phyloP scores from a whole-genome alignment of 1,284 basidiomycete genomes.

The Sanghuangporus baumii region DNA sequence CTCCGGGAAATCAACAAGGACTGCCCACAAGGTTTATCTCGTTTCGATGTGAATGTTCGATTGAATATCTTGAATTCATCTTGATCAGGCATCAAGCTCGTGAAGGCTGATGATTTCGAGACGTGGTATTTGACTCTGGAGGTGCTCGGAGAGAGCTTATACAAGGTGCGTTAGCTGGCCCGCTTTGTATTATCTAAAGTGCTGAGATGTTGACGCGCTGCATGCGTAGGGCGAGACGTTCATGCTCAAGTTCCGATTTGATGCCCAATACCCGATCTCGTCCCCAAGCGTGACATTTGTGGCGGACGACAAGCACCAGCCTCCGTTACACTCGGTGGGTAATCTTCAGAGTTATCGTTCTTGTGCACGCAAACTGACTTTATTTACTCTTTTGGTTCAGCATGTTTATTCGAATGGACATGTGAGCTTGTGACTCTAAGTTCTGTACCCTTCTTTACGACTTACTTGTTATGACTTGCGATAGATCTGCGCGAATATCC shows the following conservation, averaged over 20 bases:
- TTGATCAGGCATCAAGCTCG: constrained; percentile 60
- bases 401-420: constrained; percentile 85
- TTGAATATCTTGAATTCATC: neutral
- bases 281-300: constrained; percentile 81
- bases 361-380: constrained; percentile 18
- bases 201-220: neutral
- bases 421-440: constrained; percentile 28
- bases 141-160: constrained; percentile 73
- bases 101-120: constrained; percentile 67
- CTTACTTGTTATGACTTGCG: constrained; percentile 1
- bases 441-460: neutral
- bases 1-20: constrained; percentile 26
- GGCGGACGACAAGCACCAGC: constrained; percentile 50
- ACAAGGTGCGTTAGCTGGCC: constrained; percentile 42
- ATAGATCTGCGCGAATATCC: constrained; percentile 80
- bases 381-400: constrained; percentile 31
- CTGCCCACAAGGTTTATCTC: constrained; percentile 20
- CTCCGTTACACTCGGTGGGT: constrained; percentile 72
- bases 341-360: neutral
- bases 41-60: neutral
- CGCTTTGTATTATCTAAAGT: neutral
- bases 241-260: constrained; percentile 73
- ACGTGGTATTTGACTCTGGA: constrained; percentile 72
- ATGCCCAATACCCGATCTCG: constrained; percentile 70
- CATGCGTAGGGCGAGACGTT: constrained; percentile 60